A percentile compares a stretch with the other conserved stretches of the same genome.
phyloP scores from a whole-genome alignment of 2,329 filamentous ascomycete species.

The Paecilomyces sp. region DNA sequence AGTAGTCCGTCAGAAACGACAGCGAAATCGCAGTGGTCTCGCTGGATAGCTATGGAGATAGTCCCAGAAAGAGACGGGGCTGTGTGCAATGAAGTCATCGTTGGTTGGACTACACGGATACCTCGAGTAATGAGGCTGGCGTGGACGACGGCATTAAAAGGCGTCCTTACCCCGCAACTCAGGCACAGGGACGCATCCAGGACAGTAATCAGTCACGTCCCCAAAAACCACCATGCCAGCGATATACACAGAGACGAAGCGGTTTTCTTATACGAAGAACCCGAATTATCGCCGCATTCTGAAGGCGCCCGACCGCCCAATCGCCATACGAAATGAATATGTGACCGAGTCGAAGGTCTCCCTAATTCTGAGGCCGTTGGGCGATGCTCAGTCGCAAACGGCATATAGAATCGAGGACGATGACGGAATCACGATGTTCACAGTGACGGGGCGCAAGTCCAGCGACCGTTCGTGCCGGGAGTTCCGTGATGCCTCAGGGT shows the following conservation, averaged over 20 bases:
- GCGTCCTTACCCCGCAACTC: background rate
- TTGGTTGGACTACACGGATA: background rate
- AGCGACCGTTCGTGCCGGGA: slow-evolving; percentile 15
- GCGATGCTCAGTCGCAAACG: slow-evolving; percentile 1
- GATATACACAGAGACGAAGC: background rate
- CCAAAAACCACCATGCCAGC: background rate
- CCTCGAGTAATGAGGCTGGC: background rate
- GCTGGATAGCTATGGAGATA: background rate
- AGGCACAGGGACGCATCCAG: background rate
- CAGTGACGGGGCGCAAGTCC: slow-evolving; percentile 18
- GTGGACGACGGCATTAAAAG: background rate
- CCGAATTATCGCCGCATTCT: slow-evolving; percentile 9
- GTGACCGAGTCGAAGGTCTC: slow-evolving; percentile 14
- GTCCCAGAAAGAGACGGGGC: background rate
- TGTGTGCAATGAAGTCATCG: background rate
- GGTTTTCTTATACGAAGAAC: background rate
- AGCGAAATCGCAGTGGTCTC: background rate
- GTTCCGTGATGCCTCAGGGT: slow-evolving; percentile 20
- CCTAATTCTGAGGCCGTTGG: slow-evolving; percentile 9
- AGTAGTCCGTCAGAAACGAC: background rate
- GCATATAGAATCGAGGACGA: slow-evolving; percentile 6
- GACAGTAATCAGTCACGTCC: background rate
- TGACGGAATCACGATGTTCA: slow-evolving; percentile 15
- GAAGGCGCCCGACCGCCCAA: slow-evolving; percentile 9
- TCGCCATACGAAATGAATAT: slow-evolving; percentile 17